Base-by-base conservation (phyloP, 345 rosid genomes). In the Euclidium syriacum region DNA sequence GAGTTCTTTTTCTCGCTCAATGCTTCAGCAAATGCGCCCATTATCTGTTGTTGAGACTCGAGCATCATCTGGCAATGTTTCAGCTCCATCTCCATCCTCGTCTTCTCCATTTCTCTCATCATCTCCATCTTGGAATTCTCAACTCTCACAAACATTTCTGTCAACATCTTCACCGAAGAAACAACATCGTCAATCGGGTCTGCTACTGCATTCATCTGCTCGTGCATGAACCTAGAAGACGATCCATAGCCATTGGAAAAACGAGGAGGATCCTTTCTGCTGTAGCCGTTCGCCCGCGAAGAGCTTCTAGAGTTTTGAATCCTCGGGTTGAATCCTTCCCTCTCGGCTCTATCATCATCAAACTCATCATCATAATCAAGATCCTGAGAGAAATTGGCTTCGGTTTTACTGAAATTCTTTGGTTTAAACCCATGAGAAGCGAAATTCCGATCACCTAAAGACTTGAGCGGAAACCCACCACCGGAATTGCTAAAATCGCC, bases 101-200 rank as follows among this genome's bases (percentile, higher is more conserved):
- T 58, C 75, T 79, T 82, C 77, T 87, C 90, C 29, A 81, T 79
- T 72, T 84, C 90, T 67, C 65, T 79, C 72, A 81, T 77, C 90
- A 84, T 80, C 39, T 86, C 86, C 80, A 86, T 79, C 81, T 86
- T 87, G 75, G 78, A 78, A 75, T 75, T 78, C 81, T 86, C 95
- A 44, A 80, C 74, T 72, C 73, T 77, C 68, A 78, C 77, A 77
- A 82, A 87, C 73, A 68, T 71, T 52, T 80, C 80, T 1, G 83
- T 71, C 68, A 77, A 68, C 72, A 74, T 36, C 52, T 77, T 81
- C 23, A 84, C 73, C 2, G 95, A 80, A 16, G 84, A 72, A 23
- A 75, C 90, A 64, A 84, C 60, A 62, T 82, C 86, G n/a, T 72
- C 70, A 19, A 82, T 23, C 2, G 88, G 80, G 55, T 79, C 86